Evolutionary conservation across 768 basidiomycete species (phyloP).

Genomic region (Fibroporia radiculosa): DNA sequence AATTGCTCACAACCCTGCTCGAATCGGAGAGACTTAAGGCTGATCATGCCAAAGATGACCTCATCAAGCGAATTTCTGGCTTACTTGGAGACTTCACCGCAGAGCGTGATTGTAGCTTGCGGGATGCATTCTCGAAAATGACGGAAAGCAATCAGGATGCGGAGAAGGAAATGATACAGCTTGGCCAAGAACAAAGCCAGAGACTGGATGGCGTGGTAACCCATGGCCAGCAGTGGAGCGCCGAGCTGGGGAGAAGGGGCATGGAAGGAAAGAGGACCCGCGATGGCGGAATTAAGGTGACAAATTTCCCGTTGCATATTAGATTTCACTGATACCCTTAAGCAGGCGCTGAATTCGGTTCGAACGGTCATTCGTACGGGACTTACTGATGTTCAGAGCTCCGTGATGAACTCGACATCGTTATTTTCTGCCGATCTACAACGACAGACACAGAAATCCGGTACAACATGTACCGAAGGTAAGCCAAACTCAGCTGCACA

Average conservation of each 20-base stretch:
- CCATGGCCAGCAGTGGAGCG: slow-evolving; percentile 34
- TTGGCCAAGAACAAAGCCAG: slow-evolving; percentile 41
- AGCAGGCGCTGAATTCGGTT: slow-evolving; percentile 36
- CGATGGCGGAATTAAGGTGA: slow-evolving; percentile 55
- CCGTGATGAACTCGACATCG: slow-evolving; percentile 38
- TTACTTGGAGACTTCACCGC: slow-evolving; percentile 65
- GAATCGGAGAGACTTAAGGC: slow-evolving; percentile 60
- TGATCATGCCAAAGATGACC: slow-evolving; percentile 59
- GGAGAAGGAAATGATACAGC: slow-evolving; percentile 40
- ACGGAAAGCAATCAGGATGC: slow-evolving; percentile 49
- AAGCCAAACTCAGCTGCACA: slow-evolving; percentile 9
- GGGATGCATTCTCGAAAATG: slow-evolving; percentile 46
- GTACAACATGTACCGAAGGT: slow-evolving; percentile 39
- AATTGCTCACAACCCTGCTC: slow-evolving; percentile 49
- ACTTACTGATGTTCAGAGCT: slow-evolving; percentile 36
- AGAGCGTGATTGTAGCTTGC: slow-evolving; percentile 59
- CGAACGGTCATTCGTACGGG: slow-evolving; percentile 34
- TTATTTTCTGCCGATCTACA: slow-evolving; percentile 47
- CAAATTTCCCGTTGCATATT: slow-evolving; percentile 2
- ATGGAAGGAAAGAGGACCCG: slow-evolving; percentile 46
- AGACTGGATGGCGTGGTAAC: slow-evolving; percentile 34
- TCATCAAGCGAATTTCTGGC: slow-evolving; percentile 67
- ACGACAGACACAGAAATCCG: slow-evolving; percentile 37
- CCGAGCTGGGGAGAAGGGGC: slow-evolving; percentile 35
- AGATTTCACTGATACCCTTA: not conserved